phyloP scores from a whole-genome alignment of 306 rosid genomes.

The Sicyos edulis region DNA sequence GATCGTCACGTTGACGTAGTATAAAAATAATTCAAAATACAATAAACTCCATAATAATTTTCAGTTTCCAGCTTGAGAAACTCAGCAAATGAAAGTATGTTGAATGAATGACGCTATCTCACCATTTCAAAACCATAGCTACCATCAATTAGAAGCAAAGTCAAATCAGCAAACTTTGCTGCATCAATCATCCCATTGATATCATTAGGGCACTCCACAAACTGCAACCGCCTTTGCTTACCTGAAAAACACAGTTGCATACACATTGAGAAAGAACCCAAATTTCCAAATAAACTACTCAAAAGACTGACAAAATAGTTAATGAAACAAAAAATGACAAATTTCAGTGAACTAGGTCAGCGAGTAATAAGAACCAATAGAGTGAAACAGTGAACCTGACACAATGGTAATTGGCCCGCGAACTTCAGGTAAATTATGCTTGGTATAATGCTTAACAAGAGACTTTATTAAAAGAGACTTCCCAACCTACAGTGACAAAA shows the following conservation, averaged over 20 bases:
- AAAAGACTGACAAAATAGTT: neutral
- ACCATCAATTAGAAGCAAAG: constrained; percentile 90
- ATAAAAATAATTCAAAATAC: neutral
- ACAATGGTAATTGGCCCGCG: constrained; percentile 86
- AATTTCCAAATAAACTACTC: neutral
- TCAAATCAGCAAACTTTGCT: constrained; percentile 81
- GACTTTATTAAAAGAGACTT: constrained; percentile 80
- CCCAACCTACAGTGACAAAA: constrained; percentile 55
- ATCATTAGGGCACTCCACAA: constrained; percentile 90
- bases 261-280: constrained; percentile 18
- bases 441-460: constrained; percentile 75
- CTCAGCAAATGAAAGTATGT: neutral
- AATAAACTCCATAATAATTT: neutral
- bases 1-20: neutral
- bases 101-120: constrained; percentile 25
- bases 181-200: constrained; percentile 96
- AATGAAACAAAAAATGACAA: neutral
- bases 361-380: neutral
- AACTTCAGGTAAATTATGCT: constrained; percentile 76
- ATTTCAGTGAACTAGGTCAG: neutral
- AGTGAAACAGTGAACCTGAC: constrained; percentile 46
- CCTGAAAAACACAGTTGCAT: constrained; percentile 37
- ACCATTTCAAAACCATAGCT: constrained; percentile 95
- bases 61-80: neutral
- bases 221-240: constrained; percentile 84